Conservation (phyloP, 1,284 basidiomycete species). For the Malassezia globosa region DNA sequence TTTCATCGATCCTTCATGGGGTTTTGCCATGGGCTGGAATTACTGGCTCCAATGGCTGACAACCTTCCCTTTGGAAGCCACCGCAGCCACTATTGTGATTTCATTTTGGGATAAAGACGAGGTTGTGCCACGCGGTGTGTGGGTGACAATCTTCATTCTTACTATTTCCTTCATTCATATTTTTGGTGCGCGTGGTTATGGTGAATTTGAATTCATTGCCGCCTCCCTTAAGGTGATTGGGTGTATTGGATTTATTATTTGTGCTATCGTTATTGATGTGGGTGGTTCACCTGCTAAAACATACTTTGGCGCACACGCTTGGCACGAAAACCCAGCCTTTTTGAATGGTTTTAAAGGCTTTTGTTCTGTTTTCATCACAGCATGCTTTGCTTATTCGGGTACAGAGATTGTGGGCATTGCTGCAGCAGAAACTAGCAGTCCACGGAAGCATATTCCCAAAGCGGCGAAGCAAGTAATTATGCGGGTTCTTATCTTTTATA, state of each 20-base stretch:
- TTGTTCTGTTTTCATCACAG: constrained; percentile 26
- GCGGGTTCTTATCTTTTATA: constrained; percentile 51
- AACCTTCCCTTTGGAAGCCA: constrained; percentile 37
- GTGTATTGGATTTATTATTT: constrained; percentile 41
- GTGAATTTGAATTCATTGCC: constrained; percentile 39
- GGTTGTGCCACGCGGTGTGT: constrained; percentile 27
- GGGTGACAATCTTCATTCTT: constrained; percentile 33
- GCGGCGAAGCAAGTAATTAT: constrained; percentile 49
- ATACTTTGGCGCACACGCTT: constrained; percentile 22
- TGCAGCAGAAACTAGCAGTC: constrained; percentile 54
- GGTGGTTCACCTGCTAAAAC: constrained; percentile 32
- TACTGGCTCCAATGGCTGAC: constrained; percentile 44
- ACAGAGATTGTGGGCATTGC: constrained; percentile 57
- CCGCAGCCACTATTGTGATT: constrained; percentile 39
- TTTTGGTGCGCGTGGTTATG: constrained; percentile 43
- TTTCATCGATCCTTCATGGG: constrained; percentile 40
- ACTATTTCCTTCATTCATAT: constrained; percentile 36
- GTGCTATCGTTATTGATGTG: constrained; percentile 36
- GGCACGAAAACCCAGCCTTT: constrained; percentile 23
- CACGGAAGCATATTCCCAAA: constrained; percentile 48
- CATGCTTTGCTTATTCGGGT: constrained; percentile 29
- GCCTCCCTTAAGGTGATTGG: constrained; percentile 41
- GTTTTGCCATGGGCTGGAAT: constrained; percentile 43
- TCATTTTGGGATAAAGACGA: constrained; percentile 34
- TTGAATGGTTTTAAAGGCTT: constrained; percentile 32